Base-by-base conservation (phyloP, 2,329 filamentous ascomycete genomes). In the Microdochium nivale region DNA sequence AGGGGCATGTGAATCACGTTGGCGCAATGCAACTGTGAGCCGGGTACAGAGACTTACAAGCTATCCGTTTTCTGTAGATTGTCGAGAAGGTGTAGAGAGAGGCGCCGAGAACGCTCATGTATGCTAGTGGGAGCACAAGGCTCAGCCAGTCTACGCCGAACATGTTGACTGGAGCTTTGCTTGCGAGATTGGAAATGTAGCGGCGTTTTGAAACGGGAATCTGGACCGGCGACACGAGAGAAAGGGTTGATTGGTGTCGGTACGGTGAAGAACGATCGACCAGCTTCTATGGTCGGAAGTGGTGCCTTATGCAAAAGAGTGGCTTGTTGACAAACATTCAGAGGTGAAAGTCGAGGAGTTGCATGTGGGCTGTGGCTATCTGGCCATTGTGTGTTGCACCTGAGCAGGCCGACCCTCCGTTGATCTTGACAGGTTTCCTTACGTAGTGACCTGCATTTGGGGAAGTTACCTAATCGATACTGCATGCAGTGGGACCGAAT, bases 51-150 rank as follows among this genome's bases (percentile, higher is more conserved):
- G 52, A 78, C 82, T 56, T 74, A 89, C 86, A 75, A 60, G 88
- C 85, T 80, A 96, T 94, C 69, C 94, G 84, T 73, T 94, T 92
- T 63, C 92, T 86, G 72, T 97, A 97, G 56, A 97, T 83, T 52
- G 83, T 88, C 48, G 90, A 95, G 73, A 99, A 99, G 58, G 90
- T 94, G 66, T 87, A 86, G 60, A 99, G 81, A 33, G 90, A 92
- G 63, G 90, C 90, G 63, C 88, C 79, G 51, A 99, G 84, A 54
- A 97, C 88, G 60, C 83, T 78, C 54, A 99, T 79, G 72, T 99
- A 99, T 72, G 89, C 86, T 65, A 96, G 81, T 54, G 94, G 92
- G 63, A 96, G 82, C 65, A 83, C 76, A 55, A 97, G 85, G 72
- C 88, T 87, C 71, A 87, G 74, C 90, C 90, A 95, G 77, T 95